Evolutionary conservation across 805 yeast genomes (phyloP).

Genomic region (Candida arabinofermentans): DNA sequence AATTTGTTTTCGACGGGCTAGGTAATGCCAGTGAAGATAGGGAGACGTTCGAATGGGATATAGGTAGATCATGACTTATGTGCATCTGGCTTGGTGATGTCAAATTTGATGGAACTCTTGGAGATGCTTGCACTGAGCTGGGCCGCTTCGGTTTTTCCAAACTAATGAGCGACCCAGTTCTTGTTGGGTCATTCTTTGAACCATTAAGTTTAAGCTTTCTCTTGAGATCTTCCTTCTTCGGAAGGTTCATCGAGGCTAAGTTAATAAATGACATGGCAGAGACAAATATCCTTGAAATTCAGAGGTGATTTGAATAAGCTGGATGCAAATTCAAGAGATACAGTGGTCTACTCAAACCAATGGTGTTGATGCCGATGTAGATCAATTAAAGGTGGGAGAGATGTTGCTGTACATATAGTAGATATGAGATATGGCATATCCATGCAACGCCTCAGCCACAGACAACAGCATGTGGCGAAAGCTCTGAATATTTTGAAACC

Average conservation of each 20-base stretch:
- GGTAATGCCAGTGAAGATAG: background rate
- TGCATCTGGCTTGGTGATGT: background rate
- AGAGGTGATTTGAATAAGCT: too few species aligned
- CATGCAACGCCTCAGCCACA: too few species aligned
- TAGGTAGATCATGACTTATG: background rate
- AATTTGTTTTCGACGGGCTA: background rate
- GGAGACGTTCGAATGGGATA: background rate
- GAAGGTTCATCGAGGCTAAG: conserved; percentile 10
- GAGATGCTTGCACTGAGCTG: background rate
- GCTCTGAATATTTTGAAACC: too few species aligned
- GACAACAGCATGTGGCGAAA: too few species aligned
- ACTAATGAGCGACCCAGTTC: background rate
- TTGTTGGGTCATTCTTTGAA: background rate
- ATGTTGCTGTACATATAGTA: too few species aligned
- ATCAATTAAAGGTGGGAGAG: too few species aligned
- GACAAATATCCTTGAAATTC: too few species aligned
- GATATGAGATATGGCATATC: too few species aligned
- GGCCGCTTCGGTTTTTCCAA: background rate
- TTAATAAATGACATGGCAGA: conserved; percentile 6
- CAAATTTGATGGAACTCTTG: background rate
- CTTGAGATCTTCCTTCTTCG: conserved; percentile 22
- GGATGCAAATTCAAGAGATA: too few species aligned
- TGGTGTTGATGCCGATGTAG: too few species aligned
- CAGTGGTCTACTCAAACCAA: too few species aligned
- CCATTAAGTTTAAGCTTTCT: conserved; percentile 16